Conservation (phyloP, 768 basidiomycete species). For the Punctularia strigosozonata region DNA sequence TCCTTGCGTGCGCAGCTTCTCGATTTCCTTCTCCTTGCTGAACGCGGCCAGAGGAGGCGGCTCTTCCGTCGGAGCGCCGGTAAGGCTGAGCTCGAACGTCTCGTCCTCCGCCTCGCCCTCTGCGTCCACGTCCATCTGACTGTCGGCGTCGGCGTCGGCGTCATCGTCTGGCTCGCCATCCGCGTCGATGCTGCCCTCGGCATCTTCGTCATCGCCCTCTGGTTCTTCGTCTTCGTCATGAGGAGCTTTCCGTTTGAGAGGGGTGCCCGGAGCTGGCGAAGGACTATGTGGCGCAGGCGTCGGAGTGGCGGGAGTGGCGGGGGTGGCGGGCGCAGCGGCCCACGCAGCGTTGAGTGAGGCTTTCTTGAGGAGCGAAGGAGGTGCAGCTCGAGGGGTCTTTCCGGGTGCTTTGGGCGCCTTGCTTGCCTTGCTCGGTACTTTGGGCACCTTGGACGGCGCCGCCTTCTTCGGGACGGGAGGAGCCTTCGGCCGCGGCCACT, state of each 20-base stretch:
- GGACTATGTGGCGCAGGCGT: conserved; percentile 13
- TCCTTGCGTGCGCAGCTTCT: conserved; percentile 93
- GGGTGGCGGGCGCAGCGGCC: conserved; percentile 22
- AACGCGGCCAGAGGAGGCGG: conserved; percentile 50
- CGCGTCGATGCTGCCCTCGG: conserved; percentile 48
- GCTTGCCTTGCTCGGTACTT: conserved; percentile 15
- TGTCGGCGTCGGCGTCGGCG: conserved; percentile 24
- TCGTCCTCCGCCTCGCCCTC: conserved; percentile 66
- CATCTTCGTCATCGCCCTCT: conserved; percentile 38
- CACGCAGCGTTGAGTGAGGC: conserved; percentile 58
- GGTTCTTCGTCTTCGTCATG: conserved; percentile 56
- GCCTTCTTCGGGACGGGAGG: conserved; percentile 34
- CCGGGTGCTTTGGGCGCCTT: conserved; percentile 10
- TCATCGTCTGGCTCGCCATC: conserved; percentile 34
- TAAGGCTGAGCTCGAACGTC: conserved; percentile 50
- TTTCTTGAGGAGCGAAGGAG: conserved; percentile 43
- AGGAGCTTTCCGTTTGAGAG: conserved; percentile 58
- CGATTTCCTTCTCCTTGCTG: conserved; percentile 98
- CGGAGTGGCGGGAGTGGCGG: conserved; percentile 11
- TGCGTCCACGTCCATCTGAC: conserved; percentile 56
- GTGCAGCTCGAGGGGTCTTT: conserved; percentile 11
- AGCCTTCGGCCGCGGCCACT: conserved; percentile 89
- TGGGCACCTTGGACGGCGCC: conserved; percentile 52
- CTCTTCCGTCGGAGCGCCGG: conserved; percentile 32
- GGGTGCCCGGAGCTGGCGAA: conserved; percentile 49